These are phyloP conservation scores for Heritiera littoralis DNA, from an alignment of 345 rosid genomes.

Conservation along the genomic window DNA sequence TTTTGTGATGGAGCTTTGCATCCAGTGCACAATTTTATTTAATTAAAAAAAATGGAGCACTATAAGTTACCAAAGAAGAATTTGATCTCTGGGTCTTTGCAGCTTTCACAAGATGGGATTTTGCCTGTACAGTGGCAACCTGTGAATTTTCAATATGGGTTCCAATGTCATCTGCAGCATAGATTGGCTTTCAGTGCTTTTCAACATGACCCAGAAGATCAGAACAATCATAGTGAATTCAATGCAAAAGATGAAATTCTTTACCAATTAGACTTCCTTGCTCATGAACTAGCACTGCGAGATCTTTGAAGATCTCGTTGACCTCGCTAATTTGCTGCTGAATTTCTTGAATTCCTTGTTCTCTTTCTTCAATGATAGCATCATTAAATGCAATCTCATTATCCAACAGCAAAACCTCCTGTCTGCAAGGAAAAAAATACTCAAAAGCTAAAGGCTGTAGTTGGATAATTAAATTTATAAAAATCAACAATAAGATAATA, in stretches of 20 bases:
- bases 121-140: slow-evolving; percentile 78
- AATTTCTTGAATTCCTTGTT: slow-evolving; percentile 90
- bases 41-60: slow-evolving; percentile 1
- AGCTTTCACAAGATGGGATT: slow-evolving; percentile 75
- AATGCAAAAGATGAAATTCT: slow-evolving; percentile 20
- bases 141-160: slow-evolving; percentile 66
- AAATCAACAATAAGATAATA: neutral
- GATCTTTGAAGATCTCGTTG: slow-evolving; percentile 89
- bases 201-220: slow-evolving; percentile 12
- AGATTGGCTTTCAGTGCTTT: neutral
- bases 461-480: neutral
- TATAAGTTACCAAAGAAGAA: slow-evolving; percentile 75
- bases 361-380: slow-evolving; percentile 92
- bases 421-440: slow-evolving; percentile 48
- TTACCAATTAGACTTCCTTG: slow-evolving; percentile 87
- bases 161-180: slow-evolving; percentile 76
- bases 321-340: slow-evolving; percentile 97
- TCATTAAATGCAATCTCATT: slow-evolving; percentile 92
- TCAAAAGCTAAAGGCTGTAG: slow-evolving; percentile 3
- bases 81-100: slow-evolving; percentile 84
- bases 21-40: neutral
- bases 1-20: neutral
- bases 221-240: neutral
- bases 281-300: slow-evolving; percentile 90
- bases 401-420: slow-evolving; percentile 78